Conservation (phyloP, 257 asterid genomes). For the Solanum appendiculatum region DNA sequence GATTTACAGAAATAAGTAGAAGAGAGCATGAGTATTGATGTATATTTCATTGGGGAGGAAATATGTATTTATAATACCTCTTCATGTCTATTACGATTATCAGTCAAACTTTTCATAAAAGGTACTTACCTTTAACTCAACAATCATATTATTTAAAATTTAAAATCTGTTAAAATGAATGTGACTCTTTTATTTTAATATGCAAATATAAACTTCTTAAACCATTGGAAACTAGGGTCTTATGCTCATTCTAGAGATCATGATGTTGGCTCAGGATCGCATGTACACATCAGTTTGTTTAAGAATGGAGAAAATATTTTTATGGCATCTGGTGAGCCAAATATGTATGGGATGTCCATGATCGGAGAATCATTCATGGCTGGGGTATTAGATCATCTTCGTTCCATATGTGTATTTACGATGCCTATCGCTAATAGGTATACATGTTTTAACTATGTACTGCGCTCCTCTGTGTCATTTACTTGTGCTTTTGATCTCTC, state of each 20-base stretch:
- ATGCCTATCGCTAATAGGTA: slow-evolving; percentile 89
- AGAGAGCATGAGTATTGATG: too few species aligned
- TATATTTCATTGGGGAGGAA: too few species aligned
- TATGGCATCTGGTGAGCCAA: slow-evolving; percentile 39
- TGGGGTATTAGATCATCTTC: slow-evolving; percentile 82
- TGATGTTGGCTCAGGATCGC: slow-evolving; percentile 91
- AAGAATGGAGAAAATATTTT: slow-evolving; percentile 66
- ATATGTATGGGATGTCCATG: slow-evolving; percentile 57
- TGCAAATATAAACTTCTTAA: too few species aligned
- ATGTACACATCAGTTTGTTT: slow-evolving; percentile 79
- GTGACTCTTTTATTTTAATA: too few species aligned
- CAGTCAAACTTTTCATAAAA: too few species aligned
- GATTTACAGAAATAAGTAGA: too few species aligned
- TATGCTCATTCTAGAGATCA: not conserved
- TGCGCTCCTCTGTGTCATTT: not conserved
- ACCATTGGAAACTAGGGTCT: too few species aligned
- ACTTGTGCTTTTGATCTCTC: not conserved
- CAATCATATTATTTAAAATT: too few species aligned
- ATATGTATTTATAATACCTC: too few species aligned
- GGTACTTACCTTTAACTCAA: too few species aligned
- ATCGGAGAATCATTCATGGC: slow-evolving; percentile 90
- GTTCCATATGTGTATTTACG: slow-evolving; percentile 72
- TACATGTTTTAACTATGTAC: not conserved
- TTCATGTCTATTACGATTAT: too few species aligned
- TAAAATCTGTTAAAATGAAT: too few species aligned